These are phyloP conservation scores for Dillenia suffruticosa DNA, from an alignment of 164 flowering plant species.

Conservation along the genomic window DNA sequence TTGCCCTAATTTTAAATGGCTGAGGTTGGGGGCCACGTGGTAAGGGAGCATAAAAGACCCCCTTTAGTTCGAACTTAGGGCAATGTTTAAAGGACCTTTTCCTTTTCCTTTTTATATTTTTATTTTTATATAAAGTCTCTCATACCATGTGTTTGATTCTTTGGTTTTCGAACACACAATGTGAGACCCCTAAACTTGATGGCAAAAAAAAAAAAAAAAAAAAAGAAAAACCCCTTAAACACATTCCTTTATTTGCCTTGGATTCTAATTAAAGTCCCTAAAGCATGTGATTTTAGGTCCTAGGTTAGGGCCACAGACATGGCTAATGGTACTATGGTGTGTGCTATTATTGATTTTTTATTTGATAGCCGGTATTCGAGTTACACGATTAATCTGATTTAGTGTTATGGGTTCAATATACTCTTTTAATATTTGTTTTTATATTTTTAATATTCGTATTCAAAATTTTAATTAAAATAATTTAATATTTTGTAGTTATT, in stretches of 20 bases:
- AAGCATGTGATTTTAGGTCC: constrained; percentile 20
- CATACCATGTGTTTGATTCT: constrained; percentile 23
- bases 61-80: constrained; percentile 25
- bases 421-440: too few relatives aligned
- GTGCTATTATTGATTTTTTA: neutral
- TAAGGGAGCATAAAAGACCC: constrained; percentile 16
- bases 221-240: constrained; percentile 11
- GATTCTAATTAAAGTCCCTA: constrained; percentile 36
- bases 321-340: neutral
- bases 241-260: constrained; percentile 26
- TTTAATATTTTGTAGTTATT: too few relatives aligned
- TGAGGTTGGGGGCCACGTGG: constrained; percentile 21
- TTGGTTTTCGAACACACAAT: constrained; percentile 23
- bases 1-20: too few relatives aligned
- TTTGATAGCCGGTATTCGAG: too few relatives aligned
- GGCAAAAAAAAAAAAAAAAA: constrained; percentile 7
- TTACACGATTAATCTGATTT: too few relatives aligned
- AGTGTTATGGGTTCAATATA: too few relatives aligned
- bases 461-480: too few relatives aligned
- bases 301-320: neutral
- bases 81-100: constrained; percentile 4
- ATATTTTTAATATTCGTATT: too few relatives aligned
- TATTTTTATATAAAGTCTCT: constrained; percentile 5
- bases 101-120: neutral
- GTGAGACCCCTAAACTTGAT: constrained; percentile 18